These are phyloP conservation scores for Hortiboletus flavorubellus DNA, from an alignment of 768 basidiomycete genomes.

Conservation along the genomic window DNA sequence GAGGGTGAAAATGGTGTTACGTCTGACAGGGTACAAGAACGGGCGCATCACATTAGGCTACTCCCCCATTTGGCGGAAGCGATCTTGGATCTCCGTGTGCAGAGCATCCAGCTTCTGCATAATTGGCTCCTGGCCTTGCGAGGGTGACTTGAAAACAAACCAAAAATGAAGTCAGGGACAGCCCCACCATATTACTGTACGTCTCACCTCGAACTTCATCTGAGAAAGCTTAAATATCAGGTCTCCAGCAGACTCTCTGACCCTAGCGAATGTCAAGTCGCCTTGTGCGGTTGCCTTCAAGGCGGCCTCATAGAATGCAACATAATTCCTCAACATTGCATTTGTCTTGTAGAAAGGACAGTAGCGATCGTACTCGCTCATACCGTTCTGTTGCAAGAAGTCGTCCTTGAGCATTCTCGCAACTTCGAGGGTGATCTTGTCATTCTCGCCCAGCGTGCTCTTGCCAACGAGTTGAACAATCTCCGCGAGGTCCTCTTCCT, in stretches of 20 bases:
- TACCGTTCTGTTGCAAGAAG: slow-evolving; percentile 97
- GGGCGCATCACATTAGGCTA: slow-evolving; percentile 34
- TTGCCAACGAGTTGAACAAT: slow-evolving; percentile 99
- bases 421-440: slow-evolving; percentile 98
- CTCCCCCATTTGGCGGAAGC: slow-evolving; percentile 84
- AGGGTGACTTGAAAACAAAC: slow-evolving; percentile 63
- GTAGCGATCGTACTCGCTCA: slow-evolving; percentile 95
- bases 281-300: slow-evolving; percentile 79
- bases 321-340: slow-evolving; percentile 93
- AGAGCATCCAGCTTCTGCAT: slow-evolving; percentile 79
- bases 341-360: slow-evolving; percentile 99
- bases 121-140: slow-evolving; percentile 82
- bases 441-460: slow-evolving; percentile 92
- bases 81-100: slow-evolving; percentile 85
- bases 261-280: slow-evolving; percentile 79
- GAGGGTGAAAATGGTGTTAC: slow-evolving; percentile 16
- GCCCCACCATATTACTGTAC: not conserved
- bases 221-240: slow-evolving; percentile 97
- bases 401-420: slow-evolving; percentile 97
- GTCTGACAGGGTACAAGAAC: slow-evolving; percentile 20
- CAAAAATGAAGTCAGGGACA: slow-evolving; percentile 11
- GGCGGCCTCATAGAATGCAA: slow-evolving; percentile 90
- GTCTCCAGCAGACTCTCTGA: slow-evolving; percentile 84
- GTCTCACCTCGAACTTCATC: slow-evolving; percentile 94
- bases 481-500: slow-evolving; percentile 97